Base-by-base conservation (phyloP, 1,284 basidiomycete genomes). In the Mycena sp. region DNA sequence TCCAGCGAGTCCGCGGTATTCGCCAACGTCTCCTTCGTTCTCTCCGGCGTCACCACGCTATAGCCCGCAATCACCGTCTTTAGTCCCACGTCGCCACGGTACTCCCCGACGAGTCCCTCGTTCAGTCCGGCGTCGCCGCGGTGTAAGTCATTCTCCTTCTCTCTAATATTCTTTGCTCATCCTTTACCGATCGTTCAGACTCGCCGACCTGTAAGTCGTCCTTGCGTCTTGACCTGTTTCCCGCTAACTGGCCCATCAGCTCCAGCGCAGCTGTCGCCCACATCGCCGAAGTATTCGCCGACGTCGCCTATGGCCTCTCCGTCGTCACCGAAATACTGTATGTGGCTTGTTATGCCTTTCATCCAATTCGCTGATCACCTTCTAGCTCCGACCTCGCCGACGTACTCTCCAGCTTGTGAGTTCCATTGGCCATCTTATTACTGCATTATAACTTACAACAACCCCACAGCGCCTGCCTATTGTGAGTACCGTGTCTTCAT, bases 241-340 rank as follows among this genome's bases (percentile, higher is more conserved):
- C 25, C 62, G 56, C 35, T 66, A 21, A 67, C 35, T 58, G 67
- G 12, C 69, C 41, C 58, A 58, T 30, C 30, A 86, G 87, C 91
- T 61, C 87, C 91, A 25, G 85, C 86, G 19, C 89, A 93, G 63
- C 88, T 92, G 82, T 94, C 92, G 28, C 92, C 94, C 0, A 87
- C 93, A 6, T 94, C 92, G 37, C 94, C 93, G 3, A 90, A 90
- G 73, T 95, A 94, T 76, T 94, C 93, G 28, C 91, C 92, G 6
- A 93, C 91, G 0, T 93, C 91, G 2, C 92, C 92, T 1, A 87
- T 82, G 79, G 81, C 89, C 49, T 94, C 92, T 1, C 93, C 94
- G 0, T 85, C 93, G 1, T 94, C 93, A 44, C 95, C 95, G 49
- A 92, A 91, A 81, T 96, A 95, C 77, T 95, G 88, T 93, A 78